Evolutionary conservation across 2,329 filamentous ascomycete species (phyloP).

Genomic region (Phialophora tarda): DNA sequence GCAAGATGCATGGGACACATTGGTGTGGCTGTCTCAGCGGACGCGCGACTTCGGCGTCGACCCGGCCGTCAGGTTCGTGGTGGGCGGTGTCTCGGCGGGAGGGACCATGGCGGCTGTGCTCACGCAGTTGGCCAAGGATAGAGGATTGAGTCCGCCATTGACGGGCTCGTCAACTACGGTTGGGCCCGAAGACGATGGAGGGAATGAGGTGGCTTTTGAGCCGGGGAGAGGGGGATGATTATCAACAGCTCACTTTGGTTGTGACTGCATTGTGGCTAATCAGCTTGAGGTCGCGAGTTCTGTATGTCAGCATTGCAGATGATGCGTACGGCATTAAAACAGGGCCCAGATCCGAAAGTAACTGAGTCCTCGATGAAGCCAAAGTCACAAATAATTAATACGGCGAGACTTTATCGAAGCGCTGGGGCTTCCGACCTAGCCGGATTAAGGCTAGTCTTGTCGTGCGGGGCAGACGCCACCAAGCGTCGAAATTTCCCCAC

Average conservation of each 20-base stretch:
- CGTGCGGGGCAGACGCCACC: not conserved
- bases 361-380: not conserved
- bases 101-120: constrained; percentile 49
- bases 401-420: not conserved
- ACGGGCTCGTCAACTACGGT: constrained; percentile 10
- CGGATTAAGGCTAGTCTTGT: not conserved
- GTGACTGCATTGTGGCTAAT: no score
- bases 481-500: constrained; percentile 4
- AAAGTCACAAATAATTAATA: not conserved
- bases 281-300: no score
- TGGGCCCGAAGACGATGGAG: constrained; percentile 18
- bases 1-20: constrained; percentile 40
- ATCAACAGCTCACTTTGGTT: not conserved
- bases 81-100: constrained; percentile 56
- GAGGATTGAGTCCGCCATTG: constrained; percentile 45
- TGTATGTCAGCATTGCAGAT: no score
- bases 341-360: not conserved
- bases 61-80: constrained; percentile 51
- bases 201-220: constrained; percentile 17
- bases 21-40: constrained; percentile 25
- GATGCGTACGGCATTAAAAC: no score
- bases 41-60: constrained; percentile 45
- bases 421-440: not conserved
- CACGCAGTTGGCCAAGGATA: constrained; percentile 50
- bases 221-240: not conserved